A percentile compares a stretch with the other conserved stretches of the same genome.
These are phyloP conservation scores for Hemileia vastatrix DNA, from an alignment of 1,284 basidiomycete species.

Conservation along the genomic window DNA sequence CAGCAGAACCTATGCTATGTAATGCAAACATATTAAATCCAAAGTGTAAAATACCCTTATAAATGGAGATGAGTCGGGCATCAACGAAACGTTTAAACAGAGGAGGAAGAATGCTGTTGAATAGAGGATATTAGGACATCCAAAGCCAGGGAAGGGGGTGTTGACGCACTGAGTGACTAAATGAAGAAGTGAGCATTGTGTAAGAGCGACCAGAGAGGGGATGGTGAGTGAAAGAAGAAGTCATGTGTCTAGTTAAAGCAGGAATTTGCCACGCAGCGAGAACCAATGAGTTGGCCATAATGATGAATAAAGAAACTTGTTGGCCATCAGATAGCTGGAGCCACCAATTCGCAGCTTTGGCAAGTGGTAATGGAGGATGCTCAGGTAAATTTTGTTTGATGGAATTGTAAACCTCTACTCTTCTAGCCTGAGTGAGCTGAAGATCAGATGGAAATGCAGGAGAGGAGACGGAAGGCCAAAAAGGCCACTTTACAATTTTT, in stretches of 20 bases:
- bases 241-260: conserved; percentile 7
- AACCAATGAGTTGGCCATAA: conserved; percentile 8
- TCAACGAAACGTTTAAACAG: neutral
- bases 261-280: conserved; percentile 20
- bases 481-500: too few relatives aligned
- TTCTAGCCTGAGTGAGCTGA: conserved; percentile 16
- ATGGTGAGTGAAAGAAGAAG: conserved; percentile 12
- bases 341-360: conserved; percentile 14
- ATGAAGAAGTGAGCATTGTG: conserved; percentile 14
- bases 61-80: neutral
- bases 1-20: conserved; percentile 21
- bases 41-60: conserved; percentile 16
- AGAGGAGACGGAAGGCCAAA: too few relatives aligned
- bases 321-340: conserved; percentile 17
- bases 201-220: conserved; percentile 17
- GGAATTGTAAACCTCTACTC: conserved; percentile 7
- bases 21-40: conserved; percentile 23
- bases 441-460: conserved; percentile 9
- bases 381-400: conserved; percentile 13
- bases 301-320: conserved; percentile 14
- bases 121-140: neutral
- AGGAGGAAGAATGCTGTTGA: neutral
- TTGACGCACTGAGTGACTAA: conserved; percentile 20
- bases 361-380: too few relatives aligned
- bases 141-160: neutral